Percentiles rank a stretch among this genome's conserved stretches.
phyloP scores from a whole-genome alignment of 148 eudicot species.

The Pharnaceum exiguum region DNA sequence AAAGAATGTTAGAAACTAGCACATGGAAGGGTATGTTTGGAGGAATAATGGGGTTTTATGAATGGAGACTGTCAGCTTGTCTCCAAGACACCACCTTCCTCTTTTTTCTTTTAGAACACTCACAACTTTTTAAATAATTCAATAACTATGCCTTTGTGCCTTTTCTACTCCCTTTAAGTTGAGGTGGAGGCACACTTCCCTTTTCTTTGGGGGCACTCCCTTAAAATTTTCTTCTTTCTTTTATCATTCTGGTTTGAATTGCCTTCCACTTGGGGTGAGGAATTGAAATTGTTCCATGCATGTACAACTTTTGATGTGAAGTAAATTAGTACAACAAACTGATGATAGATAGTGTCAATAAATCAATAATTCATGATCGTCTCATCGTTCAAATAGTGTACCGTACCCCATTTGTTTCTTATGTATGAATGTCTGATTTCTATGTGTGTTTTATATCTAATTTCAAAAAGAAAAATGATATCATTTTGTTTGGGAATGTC shows the following conservation, averaged over 20 bases:
- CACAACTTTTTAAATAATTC: not conserved
- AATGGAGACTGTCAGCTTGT: conserved; percentile 33
- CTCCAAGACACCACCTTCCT: conserved; percentile 28
- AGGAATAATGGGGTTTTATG: conserved; percentile 50
- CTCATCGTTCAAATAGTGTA: too few relatives aligned
- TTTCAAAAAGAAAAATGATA: too few relatives aligned
- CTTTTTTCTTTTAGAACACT: not conserved
- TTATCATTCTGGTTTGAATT: not conserved
- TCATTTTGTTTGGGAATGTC: too few relatives aligned
- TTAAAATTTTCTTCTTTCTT: conserved; percentile 3
- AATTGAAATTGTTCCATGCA: too few relatives aligned
- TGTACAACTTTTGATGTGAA: too few relatives aligned
- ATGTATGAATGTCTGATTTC: too few relatives aligned
- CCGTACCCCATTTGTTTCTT: too few relatives aligned
- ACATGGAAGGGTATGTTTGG: conserved; percentile 69
- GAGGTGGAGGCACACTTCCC: not conserved
- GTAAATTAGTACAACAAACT: too few relatives aligned
- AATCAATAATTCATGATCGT: too few relatives aligned
- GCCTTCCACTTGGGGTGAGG: conserved; percentile 1
- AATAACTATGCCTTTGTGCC: not conserved
- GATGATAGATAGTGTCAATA: too few relatives aligned
- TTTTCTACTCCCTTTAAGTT: not conserved
- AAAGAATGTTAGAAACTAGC: conserved; percentile 55
- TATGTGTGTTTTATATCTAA: too few relatives aligned
- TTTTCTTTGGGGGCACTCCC: not conserved